Percentiles rank a stretch among this genome's conserved stretches.
These are phyloP conservation scores for Stephanodiscus minutulus DNA, from an alignment of 108 stramenopile genomes.

Conservation along the genomic window DNA sequence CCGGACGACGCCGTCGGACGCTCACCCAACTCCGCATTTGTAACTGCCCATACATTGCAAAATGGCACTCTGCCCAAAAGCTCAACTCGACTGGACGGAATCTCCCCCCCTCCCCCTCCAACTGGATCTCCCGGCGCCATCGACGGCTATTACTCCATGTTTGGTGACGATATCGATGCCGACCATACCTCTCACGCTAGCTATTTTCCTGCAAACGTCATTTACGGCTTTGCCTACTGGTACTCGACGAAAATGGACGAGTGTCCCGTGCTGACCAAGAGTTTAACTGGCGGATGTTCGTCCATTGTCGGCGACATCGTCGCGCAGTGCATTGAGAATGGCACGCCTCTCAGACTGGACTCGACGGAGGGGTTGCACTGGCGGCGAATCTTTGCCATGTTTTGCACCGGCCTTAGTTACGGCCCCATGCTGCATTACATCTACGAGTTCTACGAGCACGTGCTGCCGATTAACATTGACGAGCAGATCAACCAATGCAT, in stretches of 20 bases:
- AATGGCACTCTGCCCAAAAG: background rate
- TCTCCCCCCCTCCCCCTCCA: background rate
- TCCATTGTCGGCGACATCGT: background rate
- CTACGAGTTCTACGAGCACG: constrained; percentile 11
- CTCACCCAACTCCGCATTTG: background rate
- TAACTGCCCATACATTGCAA: background rate
- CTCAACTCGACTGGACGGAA: no score
- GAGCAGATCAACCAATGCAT: background rate
- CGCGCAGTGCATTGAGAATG: constrained; percentile 3
- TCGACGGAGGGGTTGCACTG: background rate
- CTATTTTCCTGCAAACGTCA: background rate
- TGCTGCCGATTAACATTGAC: background rate
- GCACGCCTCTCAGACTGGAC: background rate
- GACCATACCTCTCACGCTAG: background rate
- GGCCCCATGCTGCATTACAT: constrained; percentile 11
- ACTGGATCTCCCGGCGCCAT: background rate
- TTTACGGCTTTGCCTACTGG: background rate
- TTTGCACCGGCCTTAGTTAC: constrained; percentile 6
- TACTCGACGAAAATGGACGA: constrained; percentile 1
- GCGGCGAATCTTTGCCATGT: background rate
- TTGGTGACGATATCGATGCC: background rate
- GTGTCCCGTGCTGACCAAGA: background rate
- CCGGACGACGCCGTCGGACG: background rate
- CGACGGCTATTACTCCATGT: background rate
- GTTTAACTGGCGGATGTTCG: background rate